A percentile compares a stretch with the other conserved stretches of the same genome.
phyloP scores from a whole-genome alignment of 208 protist genomes.

The Trypanosoma platydactyli region DNA sequence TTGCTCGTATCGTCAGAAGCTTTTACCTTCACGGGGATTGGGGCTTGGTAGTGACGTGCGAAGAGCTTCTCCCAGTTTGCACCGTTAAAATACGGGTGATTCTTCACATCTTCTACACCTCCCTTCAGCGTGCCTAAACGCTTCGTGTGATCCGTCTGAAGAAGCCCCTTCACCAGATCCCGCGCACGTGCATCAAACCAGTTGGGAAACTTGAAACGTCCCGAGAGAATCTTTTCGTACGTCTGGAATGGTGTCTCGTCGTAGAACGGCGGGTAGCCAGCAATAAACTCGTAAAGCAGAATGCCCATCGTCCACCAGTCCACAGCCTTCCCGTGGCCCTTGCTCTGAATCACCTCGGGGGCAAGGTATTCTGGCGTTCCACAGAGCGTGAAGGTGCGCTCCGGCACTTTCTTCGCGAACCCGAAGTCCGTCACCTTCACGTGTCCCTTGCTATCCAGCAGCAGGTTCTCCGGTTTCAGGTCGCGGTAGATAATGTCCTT shows the following conservation, averaged over 20 bases:
- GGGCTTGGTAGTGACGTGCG: constrained; percentile 74
- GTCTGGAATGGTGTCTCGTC: constrained; percentile 88
- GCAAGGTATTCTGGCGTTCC: constrained; percentile 90
- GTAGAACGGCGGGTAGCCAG: constrained; percentile 93
- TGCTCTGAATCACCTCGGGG: constrained; percentile 92
- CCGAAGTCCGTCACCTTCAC: constrained; percentile 89
- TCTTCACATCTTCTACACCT: constrained; percentile 93
- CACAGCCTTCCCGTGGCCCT: constrained; percentile 94
- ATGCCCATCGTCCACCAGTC: constrained; percentile 98
- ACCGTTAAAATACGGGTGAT: constrained; percentile 93
- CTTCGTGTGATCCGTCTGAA: constrained; percentile 88
- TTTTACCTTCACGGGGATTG: constrained; percentile 78
- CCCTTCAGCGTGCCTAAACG: constrained; percentile 87
- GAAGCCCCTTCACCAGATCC: constrained; percentile 80
- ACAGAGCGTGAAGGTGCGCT: constrained; percentile 87
- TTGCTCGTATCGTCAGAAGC: constrained; percentile 86
- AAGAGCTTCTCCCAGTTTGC: constrained; percentile 94
- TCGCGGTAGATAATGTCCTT: constrained; percentile 90
- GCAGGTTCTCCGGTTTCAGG: constrained; percentile 82
- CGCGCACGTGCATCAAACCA: constrained; percentile 79
- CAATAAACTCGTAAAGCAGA: constrained; percentile 95
- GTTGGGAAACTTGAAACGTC: constrained; percentile 82
- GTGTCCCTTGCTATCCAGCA: constrained; percentile 81
- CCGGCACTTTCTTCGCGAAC: constrained; percentile 80
- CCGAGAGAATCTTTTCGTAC: constrained; percentile 89